Evolutionary conservation across 148 eudicot species (phyloP).

Genomic region (Heliamphora exappendiculata): DNA sequence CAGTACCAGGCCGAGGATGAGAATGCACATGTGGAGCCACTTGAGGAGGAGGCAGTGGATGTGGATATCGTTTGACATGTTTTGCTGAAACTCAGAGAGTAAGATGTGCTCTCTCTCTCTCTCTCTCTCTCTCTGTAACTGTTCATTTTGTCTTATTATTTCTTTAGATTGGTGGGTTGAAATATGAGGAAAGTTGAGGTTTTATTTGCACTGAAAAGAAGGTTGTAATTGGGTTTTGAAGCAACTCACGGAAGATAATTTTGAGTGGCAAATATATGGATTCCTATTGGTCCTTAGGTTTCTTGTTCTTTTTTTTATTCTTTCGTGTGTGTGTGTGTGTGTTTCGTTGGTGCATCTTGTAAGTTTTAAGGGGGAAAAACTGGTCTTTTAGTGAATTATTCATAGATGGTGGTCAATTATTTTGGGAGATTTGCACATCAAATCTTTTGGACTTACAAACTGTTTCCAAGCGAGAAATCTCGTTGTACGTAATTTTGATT

Average conservation of each 20-base stretch:
- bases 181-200: not conserved
- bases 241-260: not conserved
- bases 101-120: too few species aligned
- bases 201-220: not conserved
- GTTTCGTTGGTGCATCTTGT: too few species aligned
- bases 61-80: constrained; percentile 43
- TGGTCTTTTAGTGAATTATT: too few species aligned
- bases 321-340: not conserved
- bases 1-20: constrained; percentile 61
- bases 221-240: not conserved
- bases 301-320: too few species aligned
- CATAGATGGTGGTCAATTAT: too few species aligned
- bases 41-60: constrained; percentile 50
- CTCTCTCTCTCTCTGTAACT: not conserved
- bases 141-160: not conserved
- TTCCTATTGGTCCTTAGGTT: not conserved
- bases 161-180: not conserved
- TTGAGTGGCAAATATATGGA: constrained; percentile 3
- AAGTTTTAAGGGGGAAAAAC: too few species aligned
- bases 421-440: too few species aligned
- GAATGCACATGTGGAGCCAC: constrained; percentile 40
- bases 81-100: not conserved
- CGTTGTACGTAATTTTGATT: too few species aligned
- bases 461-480: too few species aligned
- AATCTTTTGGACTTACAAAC: too few species aligned